Evolutionary conservation across 306 rosid genomes (phyloP), one percentile per base, ranked within the genome.

Genomic region (Cucumis cinereus): DNA sequence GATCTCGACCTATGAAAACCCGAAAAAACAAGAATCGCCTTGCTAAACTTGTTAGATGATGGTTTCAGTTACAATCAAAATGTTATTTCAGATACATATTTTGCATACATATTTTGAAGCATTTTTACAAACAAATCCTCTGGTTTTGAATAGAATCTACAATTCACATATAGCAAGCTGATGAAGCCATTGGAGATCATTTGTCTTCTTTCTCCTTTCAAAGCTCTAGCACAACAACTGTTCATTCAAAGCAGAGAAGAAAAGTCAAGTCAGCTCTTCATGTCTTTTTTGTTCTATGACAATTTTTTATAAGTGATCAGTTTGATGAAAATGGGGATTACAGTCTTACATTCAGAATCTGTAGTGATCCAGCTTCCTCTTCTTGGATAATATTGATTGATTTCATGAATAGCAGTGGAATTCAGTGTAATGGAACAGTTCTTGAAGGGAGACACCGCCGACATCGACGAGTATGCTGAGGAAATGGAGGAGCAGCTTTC

Each of bases 201-300:
- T 12, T 71, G 7, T 71, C 9, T 47, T 72, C 75, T 23, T 53
- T 19, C 23, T 20, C 71, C 74, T 81, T 81, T 93, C 88, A 93
- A 45, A 94, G 88, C 81, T 94, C 99, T 62, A 94, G 87, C 83
- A 94, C 99, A 88, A 92, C 97, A 88, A 90, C 99, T 94, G 93
- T 74, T 6, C 68, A 58, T 38, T 40, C 5, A 64, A 35, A 64
- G 59, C 26, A 41, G 38, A 55, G 75, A 43, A 11, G 54, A 53
- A 47, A 49, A 69, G 35, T 35, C 26, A 49, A 50, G 30, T 26
- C 47, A 57, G 36, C 23, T 89, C 72, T 78, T 77, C 60, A 58
- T 67, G 3, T 26, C 45, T 41, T 58, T 50, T 58, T 43, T 38
- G 3, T 23, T 67, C 16, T 22, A 63, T 54, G 43, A 30, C 10